Evolutionary conservation across 2,329 filamentous ascomycete genomes (phyloP).

Genomic region (Claviceps purpurea): DNA sequence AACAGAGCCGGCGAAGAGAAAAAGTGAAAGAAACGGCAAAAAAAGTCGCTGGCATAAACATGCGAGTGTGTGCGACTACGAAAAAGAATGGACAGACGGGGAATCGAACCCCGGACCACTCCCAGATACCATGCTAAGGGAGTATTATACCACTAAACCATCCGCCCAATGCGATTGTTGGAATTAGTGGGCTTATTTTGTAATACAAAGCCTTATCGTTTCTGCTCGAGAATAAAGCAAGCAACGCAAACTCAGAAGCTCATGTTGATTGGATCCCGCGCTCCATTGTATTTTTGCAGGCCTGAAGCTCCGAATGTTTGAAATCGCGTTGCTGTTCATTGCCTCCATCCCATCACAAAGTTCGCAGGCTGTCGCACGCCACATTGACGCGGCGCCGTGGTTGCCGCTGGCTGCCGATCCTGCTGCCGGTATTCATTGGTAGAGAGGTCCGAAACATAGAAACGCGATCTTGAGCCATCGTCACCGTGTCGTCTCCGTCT

Average conservation of each 20-base stretch:
- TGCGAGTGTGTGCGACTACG: accelerated
- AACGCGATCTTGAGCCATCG: neutral
- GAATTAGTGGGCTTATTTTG: accelerated
- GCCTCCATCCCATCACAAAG: neutral
- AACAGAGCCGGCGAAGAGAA: too few relatives aligned
- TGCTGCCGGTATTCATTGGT: conserved; percentile 1
- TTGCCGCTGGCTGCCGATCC: conserved; percentile 3
- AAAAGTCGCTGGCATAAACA: neutral
- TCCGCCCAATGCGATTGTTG: neutral
- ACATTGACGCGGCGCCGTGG: conserved; percentile 3
- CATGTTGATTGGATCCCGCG: conserved; percentile 2
- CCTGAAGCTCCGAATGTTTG: too few relatives aligned
- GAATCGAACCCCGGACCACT: conserved; percentile 13
- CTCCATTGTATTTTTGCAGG: neutral
- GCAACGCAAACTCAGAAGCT: neutral
- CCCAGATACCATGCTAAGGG: conserved; percentile 6
- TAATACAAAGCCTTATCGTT: accelerated
- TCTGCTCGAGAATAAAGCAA: neutral
- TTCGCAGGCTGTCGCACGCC: conserved; percentile 4
- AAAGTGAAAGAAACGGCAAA: neutral
- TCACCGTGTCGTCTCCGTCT: neutral
- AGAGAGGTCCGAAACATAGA: neutral
- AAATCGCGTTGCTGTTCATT: too few relatives aligned
- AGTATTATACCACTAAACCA: conserved; percentile 8
- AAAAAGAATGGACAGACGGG: conserved; percentile 8